Evolutionary conservation across 2,329 filamentous ascomycete genomes (phyloP).

Genomic region (Aureobasidium sp.): DNA sequence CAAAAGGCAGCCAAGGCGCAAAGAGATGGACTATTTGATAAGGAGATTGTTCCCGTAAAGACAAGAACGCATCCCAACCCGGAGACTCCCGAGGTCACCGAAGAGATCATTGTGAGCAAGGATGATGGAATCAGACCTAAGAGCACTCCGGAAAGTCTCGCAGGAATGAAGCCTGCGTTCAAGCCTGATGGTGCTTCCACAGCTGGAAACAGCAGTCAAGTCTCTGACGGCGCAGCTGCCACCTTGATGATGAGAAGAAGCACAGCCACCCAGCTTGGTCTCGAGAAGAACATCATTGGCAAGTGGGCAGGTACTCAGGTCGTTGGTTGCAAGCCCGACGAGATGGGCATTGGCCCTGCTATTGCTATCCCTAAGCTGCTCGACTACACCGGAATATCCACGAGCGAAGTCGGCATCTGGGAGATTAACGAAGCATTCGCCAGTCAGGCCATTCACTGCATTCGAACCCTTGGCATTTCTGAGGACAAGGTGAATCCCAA

Average conservation of each 20-base stretch:
- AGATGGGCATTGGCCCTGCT: constrained; percentile 90
- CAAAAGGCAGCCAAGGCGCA: constrained; percentile 65
- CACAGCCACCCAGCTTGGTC: constrained; percentile 66
- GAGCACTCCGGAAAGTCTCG: constrained; percentile 62
- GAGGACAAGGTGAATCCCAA: constrained; percentile 77
- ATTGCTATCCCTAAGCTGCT: constrained; percentile 79
- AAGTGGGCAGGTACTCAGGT: constrained; percentile 74
- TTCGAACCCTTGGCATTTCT: constrained; percentile 63
- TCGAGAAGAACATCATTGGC: constrained; percentile 64
- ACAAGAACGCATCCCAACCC: constrained; percentile 63
- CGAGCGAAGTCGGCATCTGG: constrained; percentile 71
- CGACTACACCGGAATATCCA: constrained; percentile 57
- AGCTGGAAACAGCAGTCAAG: constrained; percentile 78
- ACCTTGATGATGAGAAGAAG: constrained; percentile 77
- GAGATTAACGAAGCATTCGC: constrained; percentile 85
- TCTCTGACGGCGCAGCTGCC: constrained; percentile 82
- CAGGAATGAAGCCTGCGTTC: constrained; percentile 81
- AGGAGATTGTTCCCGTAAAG: constrained; percentile 72
- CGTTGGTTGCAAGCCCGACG: constrained; percentile 74
- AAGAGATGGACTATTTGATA: constrained; percentile 61
- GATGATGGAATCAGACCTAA: constrained; percentile 77
- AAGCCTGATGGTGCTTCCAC: constrained; percentile 67
- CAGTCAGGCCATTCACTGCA: constrained; percentile 60
- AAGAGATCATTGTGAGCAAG: constrained; percentile 59
- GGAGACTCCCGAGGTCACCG: constrained; percentile 41